Base-by-base conservation (phyloP, 495 filamentous ascomycete genomes). In the Podospora appendiculata region DNA sequence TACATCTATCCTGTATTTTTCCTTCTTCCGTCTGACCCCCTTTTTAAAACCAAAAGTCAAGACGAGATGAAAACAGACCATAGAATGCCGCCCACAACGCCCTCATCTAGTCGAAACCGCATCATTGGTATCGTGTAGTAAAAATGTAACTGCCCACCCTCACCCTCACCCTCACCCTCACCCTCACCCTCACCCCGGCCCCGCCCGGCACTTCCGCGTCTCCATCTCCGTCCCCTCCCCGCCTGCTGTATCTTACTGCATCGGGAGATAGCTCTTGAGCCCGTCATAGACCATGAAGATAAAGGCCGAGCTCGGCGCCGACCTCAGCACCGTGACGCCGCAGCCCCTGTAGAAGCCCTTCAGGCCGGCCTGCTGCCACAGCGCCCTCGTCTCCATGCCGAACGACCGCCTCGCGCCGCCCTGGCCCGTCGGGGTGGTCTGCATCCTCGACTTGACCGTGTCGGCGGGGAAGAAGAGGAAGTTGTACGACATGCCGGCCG, bases 391-490 rank as follows among this genome's bases (percentile, higher is more conserved):
- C 44, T 88, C 88, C 11, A 69, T 68, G 70, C 74, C 80, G 63
- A 99, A 99, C 0, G 79, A 82, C 42, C 74, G 77, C 36, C 76
- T 73, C 36, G 65, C 63, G 0, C 58, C 67, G 25, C 63, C 58
- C 18, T 58, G 53, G 12, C 74, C 74, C 47, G 92, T 75, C 33
- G 89, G 85, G 44, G 86, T 81, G 0, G 94, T 97, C 67, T 99
- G 93, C 84, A 99, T 94, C 7, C 92, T 81, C 9, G 85, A 90
- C 67, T 98, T 98, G 72, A 98, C 85, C 1, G 93, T 96, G 63
- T 98, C 93, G 40, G 94, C 93, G 0, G 93, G 93, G 68, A 91
- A 98, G 74, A 95, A 95, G 32, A 95, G 64, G 60, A 97, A 96
- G 60, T 97, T 98, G 65, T 97, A 98, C 49, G 79, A 82, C 72